Base-by-base conservation (phyloP, 1,284 basidiomycete species). In the Microstroma glucosiphilum region DNA sequence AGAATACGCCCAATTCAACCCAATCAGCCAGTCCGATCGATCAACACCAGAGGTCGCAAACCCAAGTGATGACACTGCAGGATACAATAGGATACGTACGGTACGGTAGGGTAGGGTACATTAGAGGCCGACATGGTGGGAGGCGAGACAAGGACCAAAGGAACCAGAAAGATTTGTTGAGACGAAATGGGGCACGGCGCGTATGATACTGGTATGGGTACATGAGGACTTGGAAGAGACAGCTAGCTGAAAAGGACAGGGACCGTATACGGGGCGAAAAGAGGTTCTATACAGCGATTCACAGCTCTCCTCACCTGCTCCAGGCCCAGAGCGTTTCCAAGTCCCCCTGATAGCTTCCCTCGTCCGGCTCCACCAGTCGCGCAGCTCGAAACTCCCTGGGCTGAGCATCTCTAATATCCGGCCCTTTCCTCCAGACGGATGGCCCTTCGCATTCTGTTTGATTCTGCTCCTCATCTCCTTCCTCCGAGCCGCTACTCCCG, bases 261-360 rank as follows among this genome's bases (percentile, higher is more conserved):
- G n/a, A n/a, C n/a, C n/a, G n/a, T n/a, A n/a, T n/a, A n/a, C n/a
- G n/a, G n/a, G n/a, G n/a, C n/a, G n/a, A n/a, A n/a, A n/a, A n/a
- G n/a, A n/a, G n/a, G n/a, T n/a, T n/a, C n/a, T n/a, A n/a, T n/a
- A n/a, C n/a, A n/a, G n/a, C n/a, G n/a, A n/a, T 48, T 7, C 11
- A 48, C 46, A 12, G 7, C 11, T 48, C 6, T 12, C 17, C 46
- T 48, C 46, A 54, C 13, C 51, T 19, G 13, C 51, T 54, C 51
- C 51, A 54, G 19, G 13, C 26, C 51, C 51, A 54, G 21, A 23
- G 17, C 51, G 15, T 54, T 21, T 54, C 51, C 17, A 54, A 15
- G 43, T 48, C 43, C 43, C 43, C 43, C 43, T 48, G 17, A 21
- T 48, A 48, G 17, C 17, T n/a, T 12, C 21, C 43, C 43, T 17